These are phyloP conservation scores for Arthrobotrys sinensis DNA, from an alignment of 2,329 filamentous ascomycete species.

Conservation along the genomic window DNA sequence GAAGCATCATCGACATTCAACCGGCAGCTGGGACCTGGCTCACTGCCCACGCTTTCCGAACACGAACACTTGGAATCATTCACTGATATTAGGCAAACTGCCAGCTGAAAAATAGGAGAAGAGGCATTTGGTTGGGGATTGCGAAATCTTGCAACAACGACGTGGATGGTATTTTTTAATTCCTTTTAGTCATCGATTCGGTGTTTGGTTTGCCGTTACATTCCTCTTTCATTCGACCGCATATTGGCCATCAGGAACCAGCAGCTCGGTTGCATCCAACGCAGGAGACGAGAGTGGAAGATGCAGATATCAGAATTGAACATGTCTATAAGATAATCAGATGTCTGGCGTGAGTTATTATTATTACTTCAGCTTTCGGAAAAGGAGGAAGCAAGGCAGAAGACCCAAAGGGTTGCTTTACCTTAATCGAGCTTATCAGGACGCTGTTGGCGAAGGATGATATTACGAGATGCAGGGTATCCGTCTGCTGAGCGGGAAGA, in stretches of 20 bases:
- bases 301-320: conserved; percentile 25
- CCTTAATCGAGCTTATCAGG: conserved; percentile 49
- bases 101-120: conserved; percentile 31
- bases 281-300: conserved; percentile 4
- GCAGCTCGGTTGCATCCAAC: conserved; percentile 25
- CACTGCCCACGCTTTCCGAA: conserved; percentile 9
- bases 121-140: conserved; percentile 28
- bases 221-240: conserved; percentile 52
- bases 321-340: conserved; percentile 4
- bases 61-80: conserved; percentile 11
- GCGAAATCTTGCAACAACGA: conserved; percentile 25
- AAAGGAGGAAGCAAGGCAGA: conserved; percentile 23
- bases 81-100: conserved; percentile 36
- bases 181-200: conserved; percentile 58
- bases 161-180: conserved; percentile 37
- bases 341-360: conserved; percentile 17
- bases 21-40: conserved; percentile 1
- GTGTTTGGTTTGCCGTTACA: conserved; percentile 51
- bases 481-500: conserved; percentile 38
- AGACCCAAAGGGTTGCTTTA: conserved; percentile 28
- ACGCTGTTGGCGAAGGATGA: conserved; percentile 8
- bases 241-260: conserved; percentile 20
- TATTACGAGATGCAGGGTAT: conserved; percentile 47
- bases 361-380: conserved; percentile 10
- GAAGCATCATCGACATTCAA: conserved; percentile 24